Evolutionary conservation across 805 yeast species (phyloP).

Genomic region (Cyberlindnera xishuangbannaensis): DNA sequence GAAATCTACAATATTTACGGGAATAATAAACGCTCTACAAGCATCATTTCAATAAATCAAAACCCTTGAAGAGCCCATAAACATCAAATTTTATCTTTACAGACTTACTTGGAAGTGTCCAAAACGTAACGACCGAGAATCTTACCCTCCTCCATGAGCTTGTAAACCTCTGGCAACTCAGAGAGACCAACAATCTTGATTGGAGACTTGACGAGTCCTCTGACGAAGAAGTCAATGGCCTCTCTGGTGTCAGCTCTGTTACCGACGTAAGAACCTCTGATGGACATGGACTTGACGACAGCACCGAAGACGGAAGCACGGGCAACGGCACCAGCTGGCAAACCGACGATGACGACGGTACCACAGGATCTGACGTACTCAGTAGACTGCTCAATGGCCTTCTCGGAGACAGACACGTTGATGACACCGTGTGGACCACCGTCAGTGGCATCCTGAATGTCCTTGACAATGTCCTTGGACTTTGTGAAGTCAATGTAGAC

Average conservation of each 20-base stretch:
- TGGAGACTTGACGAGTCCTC: slow-evolving; percentile 68
- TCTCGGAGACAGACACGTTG: slow-evolving; percentile 40
- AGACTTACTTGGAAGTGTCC: slow-evolving; percentile 15
- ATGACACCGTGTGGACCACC: slow-evolving; percentile 63
- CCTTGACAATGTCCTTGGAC: slow-evolving; percentile 46
- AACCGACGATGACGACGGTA: slow-evolving; percentile 55
- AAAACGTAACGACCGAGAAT: slow-evolving; percentile 69
- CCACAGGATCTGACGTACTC: slow-evolving; percentile 56
- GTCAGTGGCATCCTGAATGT: slow-evolving; percentile 42
- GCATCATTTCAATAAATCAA: no score
- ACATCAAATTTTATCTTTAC: no score
- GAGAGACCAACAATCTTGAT: slow-evolving; percentile 73
- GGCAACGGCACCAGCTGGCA: slow-evolving; percentile 56
- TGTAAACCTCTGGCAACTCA: slow-evolving; percentile 63
- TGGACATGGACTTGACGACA: slow-evolving; percentile 48
- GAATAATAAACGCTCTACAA: no score
- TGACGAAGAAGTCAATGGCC: slow-evolving; percentile 67
- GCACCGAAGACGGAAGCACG: slow-evolving; percentile 46
- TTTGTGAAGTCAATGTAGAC: slow-evolving; percentile 51
- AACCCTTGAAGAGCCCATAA: no score
- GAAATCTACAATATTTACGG: no score
- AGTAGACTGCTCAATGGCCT: slow-evolving; percentile 44
- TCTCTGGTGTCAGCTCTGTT: slow-evolving; percentile 83
- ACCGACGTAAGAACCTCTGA: slow-evolving; percentile 79
- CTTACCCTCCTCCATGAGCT: slow-evolving; percentile 77